Conservation (phyloP, 176 grass and related monocot species). For the Sorghum bicolor region DNA sequence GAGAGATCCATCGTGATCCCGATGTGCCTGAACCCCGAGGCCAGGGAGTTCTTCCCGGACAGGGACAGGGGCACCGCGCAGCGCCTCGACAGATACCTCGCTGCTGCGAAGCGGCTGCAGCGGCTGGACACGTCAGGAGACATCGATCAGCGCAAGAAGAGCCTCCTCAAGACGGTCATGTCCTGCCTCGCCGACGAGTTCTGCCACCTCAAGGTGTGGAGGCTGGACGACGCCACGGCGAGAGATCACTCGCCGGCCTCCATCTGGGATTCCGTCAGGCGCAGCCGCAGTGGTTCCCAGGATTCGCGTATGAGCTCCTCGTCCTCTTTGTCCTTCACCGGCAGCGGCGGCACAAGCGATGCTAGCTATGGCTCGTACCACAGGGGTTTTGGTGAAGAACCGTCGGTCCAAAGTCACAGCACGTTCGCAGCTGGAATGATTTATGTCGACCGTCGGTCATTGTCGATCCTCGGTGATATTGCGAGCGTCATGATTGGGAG, state of each 20-base stretch:
- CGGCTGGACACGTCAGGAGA: not conserved
- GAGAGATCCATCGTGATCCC: not conserved
- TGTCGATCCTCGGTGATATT: not conserved
- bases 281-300: not conserved
- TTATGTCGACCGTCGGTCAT: not conserved
- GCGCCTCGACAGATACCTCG: not conserved
- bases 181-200: not conserved
- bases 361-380: not conserved
- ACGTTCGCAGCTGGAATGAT: not conserved
- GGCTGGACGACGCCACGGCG: not conserved
- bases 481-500: not conserved
- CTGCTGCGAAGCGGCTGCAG: not conserved
- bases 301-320: not conserved
- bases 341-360: not conserved
- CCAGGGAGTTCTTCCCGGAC: not conserved
- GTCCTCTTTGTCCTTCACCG: not conserved
- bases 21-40: not conserved
- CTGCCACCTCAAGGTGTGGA: not conserved
- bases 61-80: not conserved
- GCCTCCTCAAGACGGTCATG: not conserved
- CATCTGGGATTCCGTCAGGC: not conserved
- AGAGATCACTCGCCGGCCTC: not conserved
- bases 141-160: not conserved
- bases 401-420: not conserved
- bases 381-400: not conserved